Conservation (phyloP, 768 basidiomycete species). For the Pluteus cervinus region DNA sequence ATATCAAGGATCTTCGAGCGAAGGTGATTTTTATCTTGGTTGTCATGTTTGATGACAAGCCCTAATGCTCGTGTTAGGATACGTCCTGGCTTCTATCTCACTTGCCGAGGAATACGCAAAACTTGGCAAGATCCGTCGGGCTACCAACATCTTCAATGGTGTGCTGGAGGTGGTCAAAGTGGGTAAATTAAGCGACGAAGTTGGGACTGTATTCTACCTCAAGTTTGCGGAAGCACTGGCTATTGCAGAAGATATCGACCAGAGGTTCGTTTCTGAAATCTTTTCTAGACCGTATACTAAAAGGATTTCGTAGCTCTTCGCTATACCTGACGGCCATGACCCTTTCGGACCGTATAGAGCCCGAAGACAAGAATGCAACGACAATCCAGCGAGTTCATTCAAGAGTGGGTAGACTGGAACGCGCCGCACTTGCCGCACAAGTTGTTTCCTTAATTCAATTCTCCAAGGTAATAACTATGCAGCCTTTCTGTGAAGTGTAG, state of each 20-base stretch:
- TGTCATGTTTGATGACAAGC: neutral
- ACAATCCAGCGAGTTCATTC: conserved; percentile 52
- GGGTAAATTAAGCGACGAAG: conserved; percentile 43
- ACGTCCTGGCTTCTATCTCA: conserved; percentile 56
- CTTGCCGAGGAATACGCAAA: conserved; percentile 76
- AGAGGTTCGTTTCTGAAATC: conserved; percentile 51
- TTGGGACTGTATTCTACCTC: conserved; percentile 49
- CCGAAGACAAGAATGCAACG: conserved; percentile 41
- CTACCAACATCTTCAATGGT: conserved; percentile 58
- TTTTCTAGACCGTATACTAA: too few relatives aligned
- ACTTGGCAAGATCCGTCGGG: conserved; percentile 70
- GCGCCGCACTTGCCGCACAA: conserved; percentile 65
- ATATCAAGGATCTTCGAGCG: conserved; percentile 30
- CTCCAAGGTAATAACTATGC: conserved; percentile 58
- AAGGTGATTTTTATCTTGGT: conserved; percentile 34
- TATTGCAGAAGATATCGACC: conserved; percentile 45
- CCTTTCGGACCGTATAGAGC: conserved; percentile 33
- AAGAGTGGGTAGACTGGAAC: conserved; percentile 56
- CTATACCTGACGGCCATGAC: conserved; percentile 57
- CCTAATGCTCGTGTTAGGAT: conserved; percentile 33
- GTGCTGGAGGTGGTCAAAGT: conserved; percentile 39
- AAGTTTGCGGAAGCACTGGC: conserved; percentile 65
- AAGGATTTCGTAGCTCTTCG: conserved; percentile 37
- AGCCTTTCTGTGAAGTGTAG: too few relatives aligned
- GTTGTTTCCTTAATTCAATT: conserved; percentile 67